Evolutionary conservation across 306 rosid species (phyloP), one percentile per base, ranked within the genome.

Genomic region (Lathyrus sativus): DNA sequence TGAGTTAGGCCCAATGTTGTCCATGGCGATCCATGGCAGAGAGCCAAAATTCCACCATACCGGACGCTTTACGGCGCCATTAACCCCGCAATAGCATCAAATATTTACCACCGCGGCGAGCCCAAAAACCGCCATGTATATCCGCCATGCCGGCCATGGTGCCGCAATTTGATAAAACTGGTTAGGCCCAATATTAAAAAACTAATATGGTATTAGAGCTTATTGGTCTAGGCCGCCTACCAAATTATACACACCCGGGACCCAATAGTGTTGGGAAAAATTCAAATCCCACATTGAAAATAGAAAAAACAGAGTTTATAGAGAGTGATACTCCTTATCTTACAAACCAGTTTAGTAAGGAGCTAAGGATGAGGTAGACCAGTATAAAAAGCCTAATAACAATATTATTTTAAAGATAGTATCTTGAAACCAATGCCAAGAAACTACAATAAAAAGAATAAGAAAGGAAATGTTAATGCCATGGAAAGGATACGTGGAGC

Each of bases 401-500:
- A 9, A 45, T 9, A 37, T 54, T 41, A 9, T 70, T 28, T 55
- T 12, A 57, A 77, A 43, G 50, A 67, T n/a, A 9, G 11, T 26
- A 70, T 58, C 50, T 44, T 56, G 69, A 48, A 55, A 62, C 51
- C 64, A 39, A 17, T 48, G 37, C 35, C 46, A 70, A 74, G 19
- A 48, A 67, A 59, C 54, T 18, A 33, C 49, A 53, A 15, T 11
- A 15, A 33, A 26, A n/a, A n/a, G n/a, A n/a, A n/a, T n/a, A n/a
- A n/a, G n/a, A n/a, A n/a, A n/a, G n/a, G n/a, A n/a, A n/a, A n/a
- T n/a, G n/a, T n/a, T n/a, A n/a, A n/a, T n/a, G n/a, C n/a, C n/a
- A n/a, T n/a, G 26, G 45, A 24, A 88, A 90, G 96, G 98, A 93
- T 93, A 93, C 97, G 76, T 61, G 96, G 90, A 76, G 91, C 96